Conservation (phyloP, 2,329 filamentous ascomycete species). For the Penicillium sp. region DNA sequence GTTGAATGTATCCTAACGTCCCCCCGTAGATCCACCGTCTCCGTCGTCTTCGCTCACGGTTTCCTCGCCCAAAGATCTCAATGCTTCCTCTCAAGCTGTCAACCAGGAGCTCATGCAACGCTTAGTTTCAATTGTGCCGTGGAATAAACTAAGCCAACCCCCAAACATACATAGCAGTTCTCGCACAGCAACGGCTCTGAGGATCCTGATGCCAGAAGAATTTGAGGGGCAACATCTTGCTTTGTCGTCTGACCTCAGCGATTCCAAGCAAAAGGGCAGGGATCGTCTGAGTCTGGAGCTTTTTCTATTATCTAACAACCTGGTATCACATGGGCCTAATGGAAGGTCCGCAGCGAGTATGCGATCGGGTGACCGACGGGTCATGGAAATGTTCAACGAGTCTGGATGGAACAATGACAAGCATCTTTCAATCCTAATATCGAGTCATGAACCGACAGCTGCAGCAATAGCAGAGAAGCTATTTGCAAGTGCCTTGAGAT, state of each 20-base stretch:
- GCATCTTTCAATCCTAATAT: conserved; percentile 9
- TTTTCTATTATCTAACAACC: conserved; percentile 17
- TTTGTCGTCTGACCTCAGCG: not conserved
- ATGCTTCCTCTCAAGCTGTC: not conserved
- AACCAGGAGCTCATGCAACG: conserved; percentile 10
- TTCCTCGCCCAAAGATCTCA: too few species aligned
- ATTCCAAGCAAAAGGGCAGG: not conserved
- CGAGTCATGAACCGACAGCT: conserved; percentile 17
- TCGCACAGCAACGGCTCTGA: conserved; percentile 15
- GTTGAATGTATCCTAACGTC: too few species aligned
- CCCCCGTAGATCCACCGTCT: not conserved
- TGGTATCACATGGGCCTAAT: conserved; percentile 1
- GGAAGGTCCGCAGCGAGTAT: not conserved
- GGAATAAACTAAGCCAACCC: conserved; percentile 11
- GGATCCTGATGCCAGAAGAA: conserved; percentile 18
- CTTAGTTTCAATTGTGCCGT: conserved; percentile 15
- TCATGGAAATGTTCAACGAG: conserved; percentile 5
- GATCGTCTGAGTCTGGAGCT: conserved; percentile 5
- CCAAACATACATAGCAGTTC: conserved; percentile 14
- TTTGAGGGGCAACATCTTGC: conserved; percentile 11
- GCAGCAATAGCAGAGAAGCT: conserved; percentile 17
- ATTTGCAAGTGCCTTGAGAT: conserved; percentile 15
- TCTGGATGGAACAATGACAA: conserved; percentile 6
- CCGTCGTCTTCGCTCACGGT: conserved; percentile 1
- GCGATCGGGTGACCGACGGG: not conserved